Evolutionary conservation across 108 stramenopile species (phyloP).

Genomic region (Pseudonitzschia multiseries): DNA sequence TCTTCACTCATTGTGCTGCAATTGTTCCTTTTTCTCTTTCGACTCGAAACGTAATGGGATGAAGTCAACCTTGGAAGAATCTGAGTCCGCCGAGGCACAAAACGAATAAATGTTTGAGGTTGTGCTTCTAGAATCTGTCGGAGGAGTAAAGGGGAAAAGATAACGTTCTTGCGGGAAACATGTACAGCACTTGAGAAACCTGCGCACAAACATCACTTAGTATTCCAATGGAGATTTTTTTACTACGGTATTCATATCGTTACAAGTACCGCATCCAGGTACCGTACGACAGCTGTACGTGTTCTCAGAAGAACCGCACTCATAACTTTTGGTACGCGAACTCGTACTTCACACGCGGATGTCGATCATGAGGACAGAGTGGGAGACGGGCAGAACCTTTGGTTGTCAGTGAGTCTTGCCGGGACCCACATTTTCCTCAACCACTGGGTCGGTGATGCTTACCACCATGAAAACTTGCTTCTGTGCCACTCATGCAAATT

Average conservation of each 20-base stretch:
- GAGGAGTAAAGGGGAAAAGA: neutral
- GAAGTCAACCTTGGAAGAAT: neutral
- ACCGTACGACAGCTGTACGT: neutral
- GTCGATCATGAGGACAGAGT: neutral
- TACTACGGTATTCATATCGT: no score
- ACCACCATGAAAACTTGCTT: slow-evolving; percentile 11
- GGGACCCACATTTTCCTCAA: slow-evolving; percentile 3
- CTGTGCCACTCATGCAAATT: slow-evolving; percentile 10
- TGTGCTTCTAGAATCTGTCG: neutral
- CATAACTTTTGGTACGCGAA: neutral
- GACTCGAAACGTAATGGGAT: neutral
- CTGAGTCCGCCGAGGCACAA: neutral
- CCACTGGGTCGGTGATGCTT: slow-evolving; percentile 16
- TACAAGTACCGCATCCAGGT: no score
- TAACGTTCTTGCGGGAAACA: neutral
- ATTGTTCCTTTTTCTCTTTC: slow-evolving; percentile 8
- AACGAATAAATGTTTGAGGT: neutral
- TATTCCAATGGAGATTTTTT: no score
- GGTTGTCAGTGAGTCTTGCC: slow-evolving; percentile 9
- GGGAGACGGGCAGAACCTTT: slow-evolving; percentile 12
- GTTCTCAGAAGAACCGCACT: neutral
- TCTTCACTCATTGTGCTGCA: slow-evolving; percentile 21
- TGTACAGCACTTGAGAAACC: neutral
- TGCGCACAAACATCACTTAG: neutral
- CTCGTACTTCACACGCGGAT: neutral